phyloP scores from a whole-genome alignment of 192 early-diverging fungal genomes.

The Chytriomyces sp. region DNA sequence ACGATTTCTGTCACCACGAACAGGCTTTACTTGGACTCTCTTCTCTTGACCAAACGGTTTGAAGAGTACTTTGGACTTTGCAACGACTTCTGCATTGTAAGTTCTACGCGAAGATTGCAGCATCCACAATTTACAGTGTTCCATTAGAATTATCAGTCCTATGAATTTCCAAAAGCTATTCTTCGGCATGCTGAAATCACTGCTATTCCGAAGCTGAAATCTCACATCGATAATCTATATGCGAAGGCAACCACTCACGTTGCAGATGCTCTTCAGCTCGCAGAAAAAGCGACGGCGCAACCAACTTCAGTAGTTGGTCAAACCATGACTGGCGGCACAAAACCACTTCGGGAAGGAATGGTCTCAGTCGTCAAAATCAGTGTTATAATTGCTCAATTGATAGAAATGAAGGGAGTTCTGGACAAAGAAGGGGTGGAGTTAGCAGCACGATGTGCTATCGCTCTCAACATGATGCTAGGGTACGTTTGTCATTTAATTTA shows the following conservation, averaged over 20 bases:
- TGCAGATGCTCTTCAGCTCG: conserved; percentile 18
- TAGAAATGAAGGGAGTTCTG: conserved; percentile 36
- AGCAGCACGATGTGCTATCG: conserved; percentile 22
- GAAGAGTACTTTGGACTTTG: conserved; percentile 45
- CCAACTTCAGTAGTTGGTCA: neutral
- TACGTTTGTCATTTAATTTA: neutral
- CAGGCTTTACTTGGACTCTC: conserved; percentile 44
- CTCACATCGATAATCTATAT: conserved; percentile 32
- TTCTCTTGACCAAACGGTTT: conserved; percentile 45
- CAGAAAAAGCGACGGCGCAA: conserved; percentile 7
- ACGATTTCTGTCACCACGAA: conserved; percentile 51
- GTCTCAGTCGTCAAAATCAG: conserved; percentile 39
- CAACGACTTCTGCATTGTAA: conserved; percentile 46
- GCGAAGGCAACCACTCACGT: conserved; percentile 23
- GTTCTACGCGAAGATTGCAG: neutral
- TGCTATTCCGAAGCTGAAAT: conserved; percentile 31
- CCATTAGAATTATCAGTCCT: conserved; percentile 27
- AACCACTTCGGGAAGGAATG: conserved; percentile 34
- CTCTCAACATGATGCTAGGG: conserved; percentile 19
- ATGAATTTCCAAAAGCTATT: conserved; percentile 36
- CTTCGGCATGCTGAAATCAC: conserved; percentile 34
- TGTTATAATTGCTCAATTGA: conserved; percentile 32
- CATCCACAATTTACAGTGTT: conserved; percentile 16
- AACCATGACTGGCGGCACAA: conserved; percentile 31
- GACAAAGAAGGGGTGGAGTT: conserved; percentile 38